Evolutionary conservation across 2,329 filamentous ascomycete species (phyloP).

Genomic region (Aspergillus sp.): DNA sequence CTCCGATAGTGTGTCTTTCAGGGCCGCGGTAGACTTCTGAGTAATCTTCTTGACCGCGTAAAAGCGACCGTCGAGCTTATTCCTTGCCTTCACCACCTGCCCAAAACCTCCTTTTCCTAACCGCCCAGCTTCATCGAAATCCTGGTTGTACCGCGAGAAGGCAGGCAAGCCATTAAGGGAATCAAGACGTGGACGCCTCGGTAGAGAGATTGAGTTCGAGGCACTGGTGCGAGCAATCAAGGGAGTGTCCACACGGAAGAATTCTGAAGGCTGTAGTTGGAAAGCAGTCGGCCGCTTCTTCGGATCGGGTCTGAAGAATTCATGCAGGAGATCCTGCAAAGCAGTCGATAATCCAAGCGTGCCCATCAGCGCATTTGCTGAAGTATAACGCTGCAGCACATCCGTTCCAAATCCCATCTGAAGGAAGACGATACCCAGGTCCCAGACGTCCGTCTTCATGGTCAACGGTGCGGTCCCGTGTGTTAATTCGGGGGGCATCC

Average conservation of each 20-base stretch:
- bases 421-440: slow-evolving; percentile 84
- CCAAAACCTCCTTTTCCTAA: slow-evolving; percentile 94
- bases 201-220: slow-evolving; percentile 45
- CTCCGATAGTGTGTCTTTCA: slow-evolving; percentile 70
- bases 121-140: slow-evolving; percentile 86
- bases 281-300: slow-evolving; percentile 86
- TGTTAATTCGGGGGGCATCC: slow-evolving; percentile 76
- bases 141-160: slow-evolving; percentile 77
- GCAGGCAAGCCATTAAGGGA: slow-evolving; percentile 58
- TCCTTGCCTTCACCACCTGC: slow-evolving; percentile 91
- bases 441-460: slow-evolving; percentile 91
- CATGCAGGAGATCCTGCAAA: slow-evolving; percentile 75
- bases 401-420: slow-evolving; percentile 92
- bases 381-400: slow-evolving; percentile 73
- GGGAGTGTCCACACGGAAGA: slow-evolving; percentile 45
- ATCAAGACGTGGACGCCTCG: slow-evolving; percentile 61
- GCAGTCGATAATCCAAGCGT: slow-evolving; percentile 71
- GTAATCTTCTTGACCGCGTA: slow-evolving; percentile 98
- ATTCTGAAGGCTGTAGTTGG: slow-evolving; percentile 60
- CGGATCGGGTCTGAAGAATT: slow-evolving; percentile 81
- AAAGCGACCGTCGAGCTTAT: slow-evolving; percentile 88
- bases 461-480: slow-evolving; percentile 57
- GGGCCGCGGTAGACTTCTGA: slow-evolving; percentile 69
- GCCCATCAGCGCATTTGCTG: slow-evolving; percentile 72
- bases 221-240: slow-evolving; percentile 42